Conservation (phyloP, 306 rosid genomes). For the Trichosanthes truncata region DNA sequence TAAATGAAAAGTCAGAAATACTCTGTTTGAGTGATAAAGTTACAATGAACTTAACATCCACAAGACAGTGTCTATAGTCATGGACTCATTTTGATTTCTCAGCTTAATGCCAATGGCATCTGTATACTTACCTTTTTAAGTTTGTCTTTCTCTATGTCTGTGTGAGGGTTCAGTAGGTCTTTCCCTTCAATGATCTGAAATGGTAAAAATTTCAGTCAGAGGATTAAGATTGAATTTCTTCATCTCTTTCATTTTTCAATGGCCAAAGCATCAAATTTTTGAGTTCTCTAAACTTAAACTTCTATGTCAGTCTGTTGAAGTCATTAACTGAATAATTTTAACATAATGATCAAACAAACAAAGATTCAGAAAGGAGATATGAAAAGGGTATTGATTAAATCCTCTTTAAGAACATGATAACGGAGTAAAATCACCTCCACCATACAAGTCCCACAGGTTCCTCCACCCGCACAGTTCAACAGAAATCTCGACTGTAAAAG, state of each 20-base stretch:
- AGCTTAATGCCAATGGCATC: not conserved
- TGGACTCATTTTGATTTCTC: not conserved
- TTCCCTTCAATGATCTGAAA: conserved; percentile 61
- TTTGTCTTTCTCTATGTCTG: conserved; percentile 68
- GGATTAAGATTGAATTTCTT: not conserved
- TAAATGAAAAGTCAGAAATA: not conserved
- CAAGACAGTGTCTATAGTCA: not conserved
- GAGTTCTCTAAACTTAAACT: not conserved
- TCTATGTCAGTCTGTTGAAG: not conserved
- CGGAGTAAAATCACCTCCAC: conserved; percentile 63
- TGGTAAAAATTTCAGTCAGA: not conserved
- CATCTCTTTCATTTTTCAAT: not conserved
- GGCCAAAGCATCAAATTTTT: not conserved
- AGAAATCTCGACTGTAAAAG: conserved; percentile 45
- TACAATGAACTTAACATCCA: not conserved
- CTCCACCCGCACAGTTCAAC: conserved; percentile 79
- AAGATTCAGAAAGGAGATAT: not conserved
- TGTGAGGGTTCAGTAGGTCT: conserved; percentile 67
- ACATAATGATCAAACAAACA: not conserved
- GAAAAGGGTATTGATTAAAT: not conserved
- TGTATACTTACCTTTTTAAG: conserved; percentile 44
- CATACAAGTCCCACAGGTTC: conserved; percentile 84
- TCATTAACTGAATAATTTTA: not conserved
- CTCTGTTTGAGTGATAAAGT: not conserved
- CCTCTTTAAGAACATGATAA: not conserved